Evolutionary conservation across 805 yeast species (phyloP).

Genomic region (Candida patagonica): DNA sequence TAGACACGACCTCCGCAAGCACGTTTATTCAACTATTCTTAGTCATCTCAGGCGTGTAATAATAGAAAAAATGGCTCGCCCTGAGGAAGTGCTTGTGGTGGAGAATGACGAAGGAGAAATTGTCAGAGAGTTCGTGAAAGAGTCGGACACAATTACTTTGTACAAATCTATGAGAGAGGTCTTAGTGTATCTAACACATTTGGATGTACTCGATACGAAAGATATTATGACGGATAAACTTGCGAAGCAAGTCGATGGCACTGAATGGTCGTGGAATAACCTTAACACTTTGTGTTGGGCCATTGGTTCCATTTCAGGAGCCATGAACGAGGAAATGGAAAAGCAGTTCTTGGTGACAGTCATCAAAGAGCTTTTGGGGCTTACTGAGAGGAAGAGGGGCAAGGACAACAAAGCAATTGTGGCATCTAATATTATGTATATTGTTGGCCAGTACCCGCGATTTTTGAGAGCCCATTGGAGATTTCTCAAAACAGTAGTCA

Average conservation of each 20-base stretch:
- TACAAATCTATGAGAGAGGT: constrained; percentile 96
- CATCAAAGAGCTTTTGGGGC: constrained; percentile 79
- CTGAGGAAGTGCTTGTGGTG: constrained; percentile 94
- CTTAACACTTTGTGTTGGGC: constrained; percentile 99
- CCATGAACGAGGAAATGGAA: constrained; percentile 97
- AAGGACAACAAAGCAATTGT: constrained; percentile 98
- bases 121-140: constrained; percentile 94
- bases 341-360: constrained; percentile 88
- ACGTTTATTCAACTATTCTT: constrained; percentile 67
- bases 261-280: constrained; percentile 99
- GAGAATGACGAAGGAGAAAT: constrained; percentile 99
- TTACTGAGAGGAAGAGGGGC: constrained; percentile 94
- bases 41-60: constrained; percentile 84
- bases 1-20: constrained; percentile 78
- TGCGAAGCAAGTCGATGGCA: constrained; percentile 86
- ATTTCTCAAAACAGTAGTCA: constrained; percentile 88
- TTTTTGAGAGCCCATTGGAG: constrained; percentile 98
- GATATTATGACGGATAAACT: constrained; percentile 86
- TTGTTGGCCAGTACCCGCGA: constrained; percentile 98
- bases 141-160: constrained; percentile 90
- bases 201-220: constrained; percentile 91
- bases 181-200: constrained; percentile 86
- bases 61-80: constrained; percentile 96
- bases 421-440: constrained; percentile 99
- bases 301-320: constrained; percentile 96